phyloP scores from a whole-genome alignment of 2,329 filamentous ascomycete genomes.

The Hypocrella siamensis region DNA sequence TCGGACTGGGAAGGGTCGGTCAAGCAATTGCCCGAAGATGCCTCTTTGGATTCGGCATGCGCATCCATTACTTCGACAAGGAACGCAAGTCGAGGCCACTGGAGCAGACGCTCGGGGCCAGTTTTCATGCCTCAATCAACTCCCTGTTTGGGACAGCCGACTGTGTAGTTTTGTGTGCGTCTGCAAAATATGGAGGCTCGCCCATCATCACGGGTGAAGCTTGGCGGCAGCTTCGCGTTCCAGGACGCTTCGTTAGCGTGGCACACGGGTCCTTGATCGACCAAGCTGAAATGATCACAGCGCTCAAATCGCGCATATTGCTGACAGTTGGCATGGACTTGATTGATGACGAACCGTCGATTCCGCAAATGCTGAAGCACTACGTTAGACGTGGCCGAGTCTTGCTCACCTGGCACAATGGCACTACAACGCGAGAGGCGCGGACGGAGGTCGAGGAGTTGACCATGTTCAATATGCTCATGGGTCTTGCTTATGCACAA shows the following conservation, averaged over 20 bases:
- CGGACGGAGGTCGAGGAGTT: conserved; percentile 51
- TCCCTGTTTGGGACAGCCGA: conserved; percentile 36
- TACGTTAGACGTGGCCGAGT: conserved; percentile 26
- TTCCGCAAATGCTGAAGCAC: conserved; percentile 28
- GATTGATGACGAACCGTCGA: conserved; percentile 41
- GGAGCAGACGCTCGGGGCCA: conserved; percentile 25
- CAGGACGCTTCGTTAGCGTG: conserved; percentile 48
- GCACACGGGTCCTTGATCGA: conserved; percentile 50
- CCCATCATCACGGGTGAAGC: conserved; percentile 30
- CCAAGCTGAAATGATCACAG: conserved; percentile 44
- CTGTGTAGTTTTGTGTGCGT: conserved; percentile 47
- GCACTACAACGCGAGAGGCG: conserved; percentile 50
- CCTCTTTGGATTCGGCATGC: conserved; percentile 46
- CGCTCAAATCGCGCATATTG: conserved; percentile 35
- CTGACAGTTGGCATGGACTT: conserved; percentile 46
- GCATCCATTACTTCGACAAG: conserved; percentile 47
- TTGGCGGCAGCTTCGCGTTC: conserved; percentile 35
- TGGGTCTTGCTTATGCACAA: conserved; percentile 34
- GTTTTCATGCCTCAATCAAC: conserved; percentile 33
- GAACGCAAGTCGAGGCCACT: conserved; percentile 27
- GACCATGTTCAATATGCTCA: conserved; percentile 50
- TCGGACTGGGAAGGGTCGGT: conserved; percentile 55
- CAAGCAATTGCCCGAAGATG: conserved; percentile 41
- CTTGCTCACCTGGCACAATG: conserved; percentile 51
- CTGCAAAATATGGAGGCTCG: conserved; percentile 21